Evolutionary conservation across 768 basidiomycete species (phyloP), one percentile per base, ranked within the genome.

Genomic region (Hygrocybe coccinea): DNA sequence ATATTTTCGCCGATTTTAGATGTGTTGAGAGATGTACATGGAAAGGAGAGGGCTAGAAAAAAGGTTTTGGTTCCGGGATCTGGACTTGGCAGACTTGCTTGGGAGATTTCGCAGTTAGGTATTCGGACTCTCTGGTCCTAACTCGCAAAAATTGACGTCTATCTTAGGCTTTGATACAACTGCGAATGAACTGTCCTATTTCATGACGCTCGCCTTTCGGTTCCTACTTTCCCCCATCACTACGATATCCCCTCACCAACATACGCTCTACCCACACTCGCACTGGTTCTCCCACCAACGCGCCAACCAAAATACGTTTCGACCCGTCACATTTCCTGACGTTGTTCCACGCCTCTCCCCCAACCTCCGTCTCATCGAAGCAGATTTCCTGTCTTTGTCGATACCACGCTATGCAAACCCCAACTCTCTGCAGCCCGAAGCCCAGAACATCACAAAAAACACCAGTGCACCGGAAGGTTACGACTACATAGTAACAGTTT

Each of bases 271-370:
- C 41, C 87, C 87, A 0, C 87, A 80, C 61, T 74, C 82, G 0
- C 80, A 85, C 60, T 84, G 83, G 80, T 86, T 85, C 67, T 87
- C 86, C 15, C 86, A 89, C 64, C 84, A 86, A 60, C 75, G 79
- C 11, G 72, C 71, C 22, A 73, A 72, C 12, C 72, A 72, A 12
- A 65, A 75, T 10, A 64, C 83, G 2, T 83, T 86, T 63, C 80
- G 84, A 15, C 33, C 64, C 3, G 70, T 86, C 24, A 56, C 64
- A 0, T 85, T 87, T 60, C 87, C 87, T 0, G 86, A 89, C 63
- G 76, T 72, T 35, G 60, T 86, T 10, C 86, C 86, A 0, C 73
- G 78, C 3, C 70, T 79, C 35, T 66, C 68, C 5, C 57, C 69
- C 17, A 68, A 64, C 8, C 74, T 87, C 56, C 70, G 65, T 24